Conservation (phyloP, 1,139 yeast species). For the Pneumocystis oryctolagi region DNA sequence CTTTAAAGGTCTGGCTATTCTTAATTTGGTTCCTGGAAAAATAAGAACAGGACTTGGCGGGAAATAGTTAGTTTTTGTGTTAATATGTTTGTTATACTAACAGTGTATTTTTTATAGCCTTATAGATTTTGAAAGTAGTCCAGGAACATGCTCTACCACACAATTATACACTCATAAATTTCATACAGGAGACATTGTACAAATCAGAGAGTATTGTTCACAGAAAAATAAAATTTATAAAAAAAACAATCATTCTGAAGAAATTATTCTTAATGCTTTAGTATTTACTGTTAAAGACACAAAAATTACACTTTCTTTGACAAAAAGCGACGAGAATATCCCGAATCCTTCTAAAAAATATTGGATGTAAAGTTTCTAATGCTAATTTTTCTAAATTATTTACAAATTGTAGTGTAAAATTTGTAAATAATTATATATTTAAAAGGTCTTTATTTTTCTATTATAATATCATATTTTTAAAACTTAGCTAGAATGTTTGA, state of each 20-base stretch:
- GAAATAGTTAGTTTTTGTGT: neutral
- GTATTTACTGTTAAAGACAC: neutral
- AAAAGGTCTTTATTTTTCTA: neutral
- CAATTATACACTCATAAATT: slow-evolving; percentile 5
- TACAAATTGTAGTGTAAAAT: neutral
- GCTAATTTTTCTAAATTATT: neutral
- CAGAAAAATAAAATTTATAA: neutral
- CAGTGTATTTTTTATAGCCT: neutral
- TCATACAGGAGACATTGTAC: slow-evolving; percentile 11
- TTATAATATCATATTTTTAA: neutral
- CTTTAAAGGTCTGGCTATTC: neutral
- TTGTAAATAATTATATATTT: neutral
- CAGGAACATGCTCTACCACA: neutral
- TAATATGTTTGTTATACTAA: neutral
- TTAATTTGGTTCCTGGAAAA: neutral
- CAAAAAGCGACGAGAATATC: neutral
- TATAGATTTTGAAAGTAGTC: neutral
- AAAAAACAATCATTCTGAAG: neutral
- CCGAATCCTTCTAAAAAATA: neutral
- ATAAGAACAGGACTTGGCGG: neutral
- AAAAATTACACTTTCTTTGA: neutral
- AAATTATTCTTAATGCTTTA: neutral
- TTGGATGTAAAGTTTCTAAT: neutral
- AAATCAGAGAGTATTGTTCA: slow-evolving; percentile 6
- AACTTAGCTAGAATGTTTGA: neutral